Percentiles rank a stretch among this genome's conserved stretches.
Evolutionary conservation across 2,329 filamentous ascomycete genomes (phyloP).

Genomic region (Cladobotryum mycophilum): DNA sequence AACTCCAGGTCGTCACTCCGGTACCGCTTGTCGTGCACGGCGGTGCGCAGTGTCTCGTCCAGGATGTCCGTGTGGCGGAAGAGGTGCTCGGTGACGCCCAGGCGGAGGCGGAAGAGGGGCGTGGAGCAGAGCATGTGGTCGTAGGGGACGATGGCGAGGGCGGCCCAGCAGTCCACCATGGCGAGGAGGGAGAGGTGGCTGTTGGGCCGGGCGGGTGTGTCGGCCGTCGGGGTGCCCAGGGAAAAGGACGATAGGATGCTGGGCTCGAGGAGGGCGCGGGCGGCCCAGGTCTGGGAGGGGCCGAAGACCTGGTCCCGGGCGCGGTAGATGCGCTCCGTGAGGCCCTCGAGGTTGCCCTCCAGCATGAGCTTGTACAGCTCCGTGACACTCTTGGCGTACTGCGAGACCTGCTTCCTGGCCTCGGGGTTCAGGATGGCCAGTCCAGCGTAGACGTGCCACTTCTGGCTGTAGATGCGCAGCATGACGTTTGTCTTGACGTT

Average conservation of each 20-base stretch:
- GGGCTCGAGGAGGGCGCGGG: conserved; percentile 68
- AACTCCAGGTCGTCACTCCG: conserved; percentile 96
- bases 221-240: conserved; percentile 58
- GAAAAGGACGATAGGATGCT: conserved; percentile 85
- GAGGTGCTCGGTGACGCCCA: conserved; percentile 94
- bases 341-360: conserved; percentile 68
- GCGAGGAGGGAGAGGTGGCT: conserved; percentile 90
- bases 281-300: conserved; percentile 54
- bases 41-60: conserved; percentile 77
- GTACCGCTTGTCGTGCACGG: conserved; percentile 84
- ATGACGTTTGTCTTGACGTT: conserved; percentile 99
- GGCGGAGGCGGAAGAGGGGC: conserved; percentile 90
- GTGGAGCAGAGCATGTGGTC: conserved; percentile 99
- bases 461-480: conserved; percentile 93
- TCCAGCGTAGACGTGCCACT: conserved; percentile 98
- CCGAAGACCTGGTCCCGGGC: conserved; percentile 70
- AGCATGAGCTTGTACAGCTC: conserved; percentile 97
- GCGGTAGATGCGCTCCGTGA: conserved; percentile 61
- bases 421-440: conserved; percentile 94
- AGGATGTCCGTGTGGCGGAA: conserved; percentile 79
- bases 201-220: conserved; percentile 61
- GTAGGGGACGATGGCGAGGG: conserved; percentile 87
- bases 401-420: conserved; percentile 83
- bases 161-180: conserved; percentile 98
- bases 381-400: conserved; percentile 89